Percentiles rank a stretch among this genome's conserved stretches.
These are phyloP conservation scores for Diaporthe sp. DNA, from an alignment of 2,329 filamentous ascomycete genomes.

Conservation along the genomic window DNA sequence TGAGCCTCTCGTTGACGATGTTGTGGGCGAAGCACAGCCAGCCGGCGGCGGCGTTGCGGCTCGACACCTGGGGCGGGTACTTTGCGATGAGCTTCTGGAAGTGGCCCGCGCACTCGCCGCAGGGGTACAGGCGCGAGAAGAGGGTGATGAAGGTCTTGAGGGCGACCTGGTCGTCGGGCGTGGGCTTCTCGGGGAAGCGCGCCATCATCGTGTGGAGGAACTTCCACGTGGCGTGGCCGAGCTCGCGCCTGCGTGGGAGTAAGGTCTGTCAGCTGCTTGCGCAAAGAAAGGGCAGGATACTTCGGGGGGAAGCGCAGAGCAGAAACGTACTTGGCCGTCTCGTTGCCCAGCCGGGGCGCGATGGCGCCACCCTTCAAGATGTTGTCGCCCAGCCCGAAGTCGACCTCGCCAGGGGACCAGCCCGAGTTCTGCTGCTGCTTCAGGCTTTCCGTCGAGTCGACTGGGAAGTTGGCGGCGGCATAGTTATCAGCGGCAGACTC, in stretches of 20 bases:
- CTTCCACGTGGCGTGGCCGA: slow-evolving; percentile 78
- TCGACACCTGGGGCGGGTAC: slow-evolving; percentile 76
- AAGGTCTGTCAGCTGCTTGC: slow-evolving; percentile 29
- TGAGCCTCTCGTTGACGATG: slow-evolving; percentile 73
- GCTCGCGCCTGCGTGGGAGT: slow-evolving; percentile 64
- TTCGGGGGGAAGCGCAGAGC: background rate
- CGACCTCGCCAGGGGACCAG: slow-evolving; percentile 38
- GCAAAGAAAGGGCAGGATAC: slow-evolving; percentile 13
- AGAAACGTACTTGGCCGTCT: slow-evolving; percentile 76
- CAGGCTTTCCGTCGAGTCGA: slow-evolving; percentile 47
- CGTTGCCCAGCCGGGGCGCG: slow-evolving; percentile 86
- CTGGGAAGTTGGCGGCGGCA: slow-evolving; percentile 42
- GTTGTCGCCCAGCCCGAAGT: slow-evolving; percentile 60
- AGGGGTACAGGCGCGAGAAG: slow-evolving; percentile 78
- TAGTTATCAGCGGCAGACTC: slow-evolving; percentile 41
- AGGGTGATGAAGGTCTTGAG: slow-evolving; percentile 76
- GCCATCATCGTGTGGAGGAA: slow-evolving; percentile 80
- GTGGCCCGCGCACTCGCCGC: slow-evolving; percentile 78
- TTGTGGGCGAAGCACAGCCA: slow-evolving; percentile 81
- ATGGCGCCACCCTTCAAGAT: slow-evolving; percentile 79
- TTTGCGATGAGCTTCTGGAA: slow-evolving; percentile 74
- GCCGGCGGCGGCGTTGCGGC: slow-evolving; percentile 73
- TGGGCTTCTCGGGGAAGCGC: slow-evolving; percentile 76
- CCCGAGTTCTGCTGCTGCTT: slow-evolving; percentile 39
- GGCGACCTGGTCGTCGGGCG: slow-evolving; percentile 72